Conservation (phyloP, 202 grass and related monocot species). For the Bolboschoenoplectus hybrid region DNA sequence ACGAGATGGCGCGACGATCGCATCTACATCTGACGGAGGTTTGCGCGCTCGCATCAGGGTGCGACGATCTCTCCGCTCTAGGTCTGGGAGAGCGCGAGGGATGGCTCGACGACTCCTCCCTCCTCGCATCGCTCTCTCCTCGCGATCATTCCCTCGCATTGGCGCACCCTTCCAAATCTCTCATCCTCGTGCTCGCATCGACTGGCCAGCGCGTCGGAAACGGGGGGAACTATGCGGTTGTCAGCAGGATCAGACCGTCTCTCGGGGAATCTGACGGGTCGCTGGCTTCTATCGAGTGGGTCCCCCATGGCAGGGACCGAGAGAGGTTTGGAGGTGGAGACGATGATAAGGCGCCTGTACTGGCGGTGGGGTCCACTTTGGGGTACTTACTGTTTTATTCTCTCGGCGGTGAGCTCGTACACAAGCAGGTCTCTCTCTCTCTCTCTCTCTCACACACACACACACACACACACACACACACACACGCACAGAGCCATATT, state of each 20-base stretch:
- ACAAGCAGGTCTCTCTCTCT: constrained; percentile 66
- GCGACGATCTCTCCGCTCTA: constrained; percentile 48
- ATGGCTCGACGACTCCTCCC: constrained; percentile 69
- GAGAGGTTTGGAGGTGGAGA: constrained; percentile 10
- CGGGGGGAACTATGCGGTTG: constrained; percentile 33
- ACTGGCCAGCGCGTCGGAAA: background rate
- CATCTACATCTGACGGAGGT: constrained; percentile 67
- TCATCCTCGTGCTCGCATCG: constrained; percentile 47
- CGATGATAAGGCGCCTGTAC: constrained; percentile 33
- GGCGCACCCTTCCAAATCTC: constrained; percentile 45
- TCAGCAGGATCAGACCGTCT: constrained; percentile 41
- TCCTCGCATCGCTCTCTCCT: constrained; percentile 63
- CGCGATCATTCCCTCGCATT: constrained; percentile 56
- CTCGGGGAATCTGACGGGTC: constrained; percentile 56
- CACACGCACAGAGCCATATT: too few species aligned
- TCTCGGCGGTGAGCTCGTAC: constrained; percentile 65
- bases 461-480: too few species aligned
- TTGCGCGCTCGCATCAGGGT: constrained; percentile 60
- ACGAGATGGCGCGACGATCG: constrained; percentile 60
- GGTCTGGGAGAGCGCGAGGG: constrained; percentile 73
- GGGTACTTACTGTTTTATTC: constrained; percentile 77
- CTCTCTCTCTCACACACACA: background rate
- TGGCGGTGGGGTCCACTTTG: constrained; percentile 58
- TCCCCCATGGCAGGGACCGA: constrained; percentile 45
- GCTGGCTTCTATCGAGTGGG: constrained; percentile 73